Percentiles rank a stretch among this genome's conserved stretches.
Evolutionary conservation across 179 eudicot genomes (phyloP).

Genomic region (Heliamphora pulchella): DNA sequence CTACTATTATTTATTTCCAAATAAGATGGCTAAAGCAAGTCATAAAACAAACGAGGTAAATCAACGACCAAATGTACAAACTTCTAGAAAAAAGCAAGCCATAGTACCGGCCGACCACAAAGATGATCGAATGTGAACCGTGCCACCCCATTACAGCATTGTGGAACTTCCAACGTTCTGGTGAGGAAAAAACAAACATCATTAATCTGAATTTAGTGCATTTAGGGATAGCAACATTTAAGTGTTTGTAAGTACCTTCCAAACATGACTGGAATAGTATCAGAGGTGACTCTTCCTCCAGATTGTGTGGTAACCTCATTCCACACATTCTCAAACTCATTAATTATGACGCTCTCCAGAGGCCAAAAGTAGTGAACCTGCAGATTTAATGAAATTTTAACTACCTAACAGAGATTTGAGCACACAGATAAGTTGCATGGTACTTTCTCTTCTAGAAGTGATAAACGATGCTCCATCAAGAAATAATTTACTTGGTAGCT

Average conservation of each 20-base stretch:
- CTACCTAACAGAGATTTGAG: neutral
- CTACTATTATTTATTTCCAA: neutral
- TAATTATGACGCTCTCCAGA: slow-evolving; percentile 37
- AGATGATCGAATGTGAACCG: slow-evolving; percentile 76
- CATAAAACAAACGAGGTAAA: neutral
- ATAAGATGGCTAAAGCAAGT: neutral
- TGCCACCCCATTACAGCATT: slow-evolving; percentile 87
- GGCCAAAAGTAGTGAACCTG: slow-evolving; percentile 83
- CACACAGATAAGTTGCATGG: slow-evolving; percentile 1
- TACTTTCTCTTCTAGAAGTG: neutral
- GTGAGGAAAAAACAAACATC: neutral
- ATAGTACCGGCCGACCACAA: slow-evolving; percentile 79
- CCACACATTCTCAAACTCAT: slow-evolving; percentile 65
- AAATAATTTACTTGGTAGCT: neutral
- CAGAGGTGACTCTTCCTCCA: slow-evolving; percentile 49
- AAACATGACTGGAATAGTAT: slow-evolving; percentile 79
- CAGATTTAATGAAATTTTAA: slow-evolving; percentile 3
- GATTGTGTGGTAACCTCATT: slow-evolving; percentile 32
- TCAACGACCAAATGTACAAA: neutral
- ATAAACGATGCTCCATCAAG: neutral
- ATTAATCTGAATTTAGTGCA: slow-evolving; percentile 1
- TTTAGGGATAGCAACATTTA: neutral
- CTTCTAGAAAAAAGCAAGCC: slow-evolving; percentile 7
- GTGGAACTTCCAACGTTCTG: slow-evolving; percentile 69
- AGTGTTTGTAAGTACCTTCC: slow-evolving; percentile 58